Conservation (phyloP, 345 rosid species). For the Luvunga scandens region DNA sequence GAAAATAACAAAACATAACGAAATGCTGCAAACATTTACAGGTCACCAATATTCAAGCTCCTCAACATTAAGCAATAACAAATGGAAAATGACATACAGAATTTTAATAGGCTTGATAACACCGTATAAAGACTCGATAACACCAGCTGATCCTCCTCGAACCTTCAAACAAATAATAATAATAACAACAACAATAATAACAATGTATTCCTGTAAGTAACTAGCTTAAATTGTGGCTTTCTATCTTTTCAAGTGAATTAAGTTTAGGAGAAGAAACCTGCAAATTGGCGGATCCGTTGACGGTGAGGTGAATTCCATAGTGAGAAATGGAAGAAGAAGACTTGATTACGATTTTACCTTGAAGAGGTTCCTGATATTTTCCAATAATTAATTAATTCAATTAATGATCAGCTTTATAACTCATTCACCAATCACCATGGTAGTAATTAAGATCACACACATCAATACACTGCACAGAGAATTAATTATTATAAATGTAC, state of each 20-base stretch:
- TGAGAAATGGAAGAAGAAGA: slow-evolving; percentile 72
- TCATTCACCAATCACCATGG: background rate
- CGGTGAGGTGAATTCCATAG: slow-evolving; percentile 60
- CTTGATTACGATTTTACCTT: slow-evolving; percentile 69
- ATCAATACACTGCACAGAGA: background rate
- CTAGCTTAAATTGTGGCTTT: background rate
- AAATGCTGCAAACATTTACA: background rate
- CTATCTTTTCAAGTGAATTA: background rate
- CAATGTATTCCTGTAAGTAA: background rate
- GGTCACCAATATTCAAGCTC: background rate
- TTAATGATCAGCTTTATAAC: background rate
- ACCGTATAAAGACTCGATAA: slow-evolving; percentile 77
- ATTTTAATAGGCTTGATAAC: slow-evolving; percentile 73
- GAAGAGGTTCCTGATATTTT: slow-evolving; percentile 55
- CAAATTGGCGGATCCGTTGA: slow-evolving; percentile 69
- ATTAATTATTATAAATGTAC: background rate
- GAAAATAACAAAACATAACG: background rate
- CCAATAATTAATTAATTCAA: background rate
- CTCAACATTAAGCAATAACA: background rate
- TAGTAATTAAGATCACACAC: background rate
- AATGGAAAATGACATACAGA: slow-evolving; percentile 36
- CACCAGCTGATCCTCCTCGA: slow-evolving; percentile 91
- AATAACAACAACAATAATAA: too few species aligned
- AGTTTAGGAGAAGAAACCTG: slow-evolving; percentile 44
- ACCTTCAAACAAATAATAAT: slow-evolving; percentile 35